These are phyloP conservation scores for Avicennia marina DNA, from an alignment of 257 asterid species.

Conservation along the genomic window DNA sequence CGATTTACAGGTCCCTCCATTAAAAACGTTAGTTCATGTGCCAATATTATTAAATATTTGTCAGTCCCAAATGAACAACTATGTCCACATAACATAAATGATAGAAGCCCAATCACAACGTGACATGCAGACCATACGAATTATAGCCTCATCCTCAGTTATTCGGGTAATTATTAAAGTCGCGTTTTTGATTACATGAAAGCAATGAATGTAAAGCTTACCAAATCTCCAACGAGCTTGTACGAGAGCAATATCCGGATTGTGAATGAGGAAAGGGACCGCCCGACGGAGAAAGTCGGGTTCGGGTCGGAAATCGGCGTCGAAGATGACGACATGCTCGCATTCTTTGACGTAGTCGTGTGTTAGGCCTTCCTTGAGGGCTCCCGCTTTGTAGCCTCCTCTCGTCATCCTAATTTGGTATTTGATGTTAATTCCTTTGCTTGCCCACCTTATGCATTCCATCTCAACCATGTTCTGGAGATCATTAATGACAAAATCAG, in stretches of 20 bases:
- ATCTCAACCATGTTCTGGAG: slow-evolving; percentile 87
- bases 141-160: too few species aligned
- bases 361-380: slow-evolving; percentile 85
- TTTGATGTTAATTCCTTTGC: slow-evolving; percentile 69
- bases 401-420: slow-evolving; percentile 79
- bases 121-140: too few species aligned
- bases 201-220: slow-evolving; percentile 22
- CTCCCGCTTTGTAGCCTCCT: slow-evolving; percentile 97
- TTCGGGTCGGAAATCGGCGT: slow-evolving; percentile 94
- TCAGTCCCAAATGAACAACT: too few species aligned
- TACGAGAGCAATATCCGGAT: slow-evolving; percentile 73
- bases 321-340: slow-evolving; percentile 81
- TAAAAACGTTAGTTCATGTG: too few species aligned
- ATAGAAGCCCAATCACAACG: too few species aligned
- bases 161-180: too few species aligned
- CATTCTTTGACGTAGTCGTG: slow-evolving; percentile 74
- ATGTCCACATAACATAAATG: too few species aligned
- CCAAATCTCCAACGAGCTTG: slow-evolving; percentile 99
- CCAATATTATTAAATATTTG: too few species aligned
- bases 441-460: slow-evolving; percentile 87
- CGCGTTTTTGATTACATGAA: too few species aligned
- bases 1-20: too few species aligned
- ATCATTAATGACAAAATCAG: neutral
- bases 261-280: slow-evolving; percentile 76
- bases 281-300: slow-evolving; percentile 84